Percentiles rank a stretch among this genome's conserved stretches.
Conservation (phyloP, 129 eudicot species). For the Scalesia atractyloides region DNA sequence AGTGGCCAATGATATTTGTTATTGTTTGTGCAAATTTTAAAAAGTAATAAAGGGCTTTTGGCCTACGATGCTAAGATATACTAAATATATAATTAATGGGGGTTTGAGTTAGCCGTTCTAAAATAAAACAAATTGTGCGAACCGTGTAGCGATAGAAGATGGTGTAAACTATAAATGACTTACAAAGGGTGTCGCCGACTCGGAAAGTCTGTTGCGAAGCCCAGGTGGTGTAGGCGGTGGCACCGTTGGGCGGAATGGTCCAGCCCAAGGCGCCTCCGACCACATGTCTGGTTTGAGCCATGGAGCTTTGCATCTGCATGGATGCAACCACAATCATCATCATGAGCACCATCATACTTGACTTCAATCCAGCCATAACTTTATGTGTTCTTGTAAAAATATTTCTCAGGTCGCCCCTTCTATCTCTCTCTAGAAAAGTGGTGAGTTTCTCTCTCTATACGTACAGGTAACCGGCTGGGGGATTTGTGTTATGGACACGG, state of each 20-base stretch:
- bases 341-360: conserved; percentile 29
- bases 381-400: conserved; percentile 39
- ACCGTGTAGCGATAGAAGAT: no score
- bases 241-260: conserved; percentile 49
- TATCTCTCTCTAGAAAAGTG: conserved; percentile 11
- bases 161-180: no score
- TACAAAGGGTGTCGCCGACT: conserved; percentile 61
- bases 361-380: conserved; percentile 38
- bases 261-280: conserved; percentile 59
- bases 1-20: no score
- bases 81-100: no score
- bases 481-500: conserved; percentile 9
- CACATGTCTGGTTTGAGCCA: conserved; percentile 63
- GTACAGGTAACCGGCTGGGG: not conserved
- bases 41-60: no score
- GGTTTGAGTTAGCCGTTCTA: no score
- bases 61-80: no score
- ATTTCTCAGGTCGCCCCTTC: conserved; percentile 58
- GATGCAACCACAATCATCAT: conserved; percentile 35
- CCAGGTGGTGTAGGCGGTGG: conserved; percentile 51
- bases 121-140: no score
- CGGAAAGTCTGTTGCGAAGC: conserved; percentile 38
- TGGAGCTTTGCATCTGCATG: conserved; percentile 34
- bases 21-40: no score
- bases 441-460: not conserved